Evolutionary conservation across 352 stramenopile genomes (phyloP), one percentile per base, ranked within the genome.

Genomic region (Phytopythium litorale): DNA sequence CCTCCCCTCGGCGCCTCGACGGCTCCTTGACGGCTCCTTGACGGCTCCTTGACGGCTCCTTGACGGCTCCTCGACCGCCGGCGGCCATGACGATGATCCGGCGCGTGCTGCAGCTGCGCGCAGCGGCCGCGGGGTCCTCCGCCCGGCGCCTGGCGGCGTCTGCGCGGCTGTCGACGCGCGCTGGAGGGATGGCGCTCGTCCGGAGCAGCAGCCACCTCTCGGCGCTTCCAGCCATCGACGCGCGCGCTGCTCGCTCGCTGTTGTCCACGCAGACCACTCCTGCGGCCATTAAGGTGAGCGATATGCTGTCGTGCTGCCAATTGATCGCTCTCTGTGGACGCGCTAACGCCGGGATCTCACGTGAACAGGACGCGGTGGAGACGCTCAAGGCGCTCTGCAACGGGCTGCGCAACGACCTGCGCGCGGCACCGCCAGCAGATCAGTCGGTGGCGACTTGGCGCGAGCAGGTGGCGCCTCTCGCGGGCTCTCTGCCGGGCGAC

Each of bases 331-430:
- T 59, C 59, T 4, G 7, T 60, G 3, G n/a, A 43, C 25, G 33
- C 38, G 11, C 64, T 56, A 3, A 49, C 7, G 9, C 6, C 5
- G 19, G 9, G 6, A 13, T 25, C 4, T n/a, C 18, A 5, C 18
- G 7, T 9, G 7, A 12, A 56, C 43, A 76, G 37, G 63, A 54
- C 7, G 61, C 75, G 18, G 71, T 88, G 38, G 46, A 56, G 43
- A 35, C 76, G 45, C 66, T 91, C 13, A 79, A 78, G n/a, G 55
- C 68, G 40, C 76, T 85, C 35, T 89, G 79, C 60, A 84, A 84
- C 50, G 60, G 58, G 50, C 63, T 91, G 7, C 81, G 71, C 58
- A 69, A 75, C 21, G 78, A 91, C 51, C 67, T 78, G n/a, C 68
- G 70, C 45, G 71, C 62, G 19, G 66, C 72, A 21, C 56, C 74